Conservation (phyloP, 331 rosid genomes). For the Quercus tomentella region DNA sequence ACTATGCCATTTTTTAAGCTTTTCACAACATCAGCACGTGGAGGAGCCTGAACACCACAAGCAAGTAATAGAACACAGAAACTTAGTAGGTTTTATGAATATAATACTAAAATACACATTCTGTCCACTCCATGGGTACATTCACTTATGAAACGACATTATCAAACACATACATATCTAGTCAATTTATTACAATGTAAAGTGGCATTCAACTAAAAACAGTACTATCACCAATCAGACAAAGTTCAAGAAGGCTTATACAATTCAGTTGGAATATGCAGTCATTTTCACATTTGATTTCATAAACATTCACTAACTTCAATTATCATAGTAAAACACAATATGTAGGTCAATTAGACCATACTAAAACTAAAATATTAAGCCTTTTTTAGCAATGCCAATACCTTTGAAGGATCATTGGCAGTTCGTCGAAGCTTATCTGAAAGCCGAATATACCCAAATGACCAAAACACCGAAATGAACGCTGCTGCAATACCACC, state of each 20-base stretch:
- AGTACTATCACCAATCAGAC: not conserved
- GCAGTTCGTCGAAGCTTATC: constrained; percentile 79
- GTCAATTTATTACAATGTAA: not conserved
- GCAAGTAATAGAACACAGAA: not conserved
- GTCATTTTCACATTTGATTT: not conserved
- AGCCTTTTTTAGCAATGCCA: not conserved
- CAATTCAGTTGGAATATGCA: not conserved
- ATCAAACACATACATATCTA: not conserved
- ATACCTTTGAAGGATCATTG: constrained; percentile 82
- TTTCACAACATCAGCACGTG: constrained; percentile 92
- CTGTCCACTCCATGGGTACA: not conserved
- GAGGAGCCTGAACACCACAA: constrained; percentile 71
- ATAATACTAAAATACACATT: not conserved
- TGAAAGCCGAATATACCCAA: constrained; percentile 90
- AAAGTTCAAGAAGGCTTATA: not conserved
- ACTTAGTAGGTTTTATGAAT: not conserved
- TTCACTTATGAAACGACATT: not conserved
- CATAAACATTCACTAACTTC: not conserved
- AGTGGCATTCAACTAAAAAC: not conserved
- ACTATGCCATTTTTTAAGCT: constrained; percentile 76
- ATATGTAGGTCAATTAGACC: not conserved
- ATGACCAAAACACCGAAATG: constrained; percentile 95
- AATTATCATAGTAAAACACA: not conserved
- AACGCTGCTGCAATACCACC: constrained; percentile 91
- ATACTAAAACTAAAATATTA: not conserved